These are phyloP conservation scores for Tinospora cordifolia DNA, from an alignment of 164 flowering plant species.

Conservation along the genomic window DNA sequence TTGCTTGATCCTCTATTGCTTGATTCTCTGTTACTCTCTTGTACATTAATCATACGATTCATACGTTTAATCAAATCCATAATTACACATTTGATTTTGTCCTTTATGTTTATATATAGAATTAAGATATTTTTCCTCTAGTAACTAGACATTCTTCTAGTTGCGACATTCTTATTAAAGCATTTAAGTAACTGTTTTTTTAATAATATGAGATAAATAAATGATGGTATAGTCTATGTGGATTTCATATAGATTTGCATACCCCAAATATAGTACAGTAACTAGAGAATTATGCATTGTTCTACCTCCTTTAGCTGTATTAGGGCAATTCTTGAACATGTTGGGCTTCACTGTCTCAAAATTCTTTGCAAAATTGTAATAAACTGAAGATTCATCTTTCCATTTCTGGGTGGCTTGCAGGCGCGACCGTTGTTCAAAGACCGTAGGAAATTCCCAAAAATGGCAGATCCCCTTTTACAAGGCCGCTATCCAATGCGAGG, in stretches of 20 bases:
- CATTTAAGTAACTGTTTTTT: neutral
- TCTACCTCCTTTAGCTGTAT: neutral
- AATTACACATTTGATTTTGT: no score
- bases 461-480: constrained; percentile 89
- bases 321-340: neutral
- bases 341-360: neutral
- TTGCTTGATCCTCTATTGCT: no score
- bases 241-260: neutral
- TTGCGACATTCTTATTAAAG: no score
- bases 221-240: neutral
- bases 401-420: constrained; percentile 31
- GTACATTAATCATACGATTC: no score
- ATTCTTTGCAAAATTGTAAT: neutral
- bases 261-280: neutral
- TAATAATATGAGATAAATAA: neutral
- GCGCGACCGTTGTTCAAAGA: constrained; percentile 91
- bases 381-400: neutral
- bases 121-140: no score
- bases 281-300: neutral
- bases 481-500: constrained; percentile 88
- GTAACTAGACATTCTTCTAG: no score
- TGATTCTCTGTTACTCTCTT: no score
- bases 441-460: constrained; percentile 81
- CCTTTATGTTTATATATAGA: no score
- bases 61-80: no score